Evolutionary conservation across 495 filamentous ascomycete genomes (phyloP), one percentile per base, ranked within the genome.

Genomic region (Penicillium goetzii): DNA sequence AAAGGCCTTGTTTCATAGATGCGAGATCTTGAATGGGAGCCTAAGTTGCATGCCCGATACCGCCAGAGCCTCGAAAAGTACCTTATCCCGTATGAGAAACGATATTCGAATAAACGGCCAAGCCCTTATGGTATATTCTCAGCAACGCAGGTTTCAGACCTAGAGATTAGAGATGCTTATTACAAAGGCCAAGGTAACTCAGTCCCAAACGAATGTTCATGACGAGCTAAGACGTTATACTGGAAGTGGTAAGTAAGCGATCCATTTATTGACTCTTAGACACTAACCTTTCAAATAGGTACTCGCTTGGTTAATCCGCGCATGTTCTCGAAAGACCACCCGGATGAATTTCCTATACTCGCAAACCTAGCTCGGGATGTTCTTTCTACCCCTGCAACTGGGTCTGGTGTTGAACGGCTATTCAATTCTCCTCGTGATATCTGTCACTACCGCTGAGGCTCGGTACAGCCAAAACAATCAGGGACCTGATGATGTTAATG

Each of bases 341-440:
- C 62, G n/a, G 0, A 19, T n/a, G n/a, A 60, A 15, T 66, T 57
- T 23, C 59, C 56, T 10, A 38, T 32, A 0, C 33, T 66, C 8
- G 51, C 52, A 51, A 51, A 26, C 25, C 56, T 68, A 32, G 59
- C 58, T 0, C 40, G 57, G 0, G 66, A 65, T 45, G 21, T 62
- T 9, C 50, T 65, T 4, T 52, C 58, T 0, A 59, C 61, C 25
- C 66, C 59, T 2, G 62, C 49, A 7, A 62, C 28, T 51, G 62
- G 62, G 28, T 49, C 57, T 15, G 62, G 62, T 0, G 59, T 65
- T 19, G 62, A 68, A n/a, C 49, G 62, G 19, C 47, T 68, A 4
- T 68, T 68, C 14, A 68, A 68, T 36, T 56, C 47, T 59, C 61
- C 66, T 7, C 62, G 62, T 3, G 59, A 68, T 63, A 30, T 68